phyloP scores from a whole-genome alignment of 2,329 filamentous ascomycete species.

The Calonectria hawksworthii region DNA sequence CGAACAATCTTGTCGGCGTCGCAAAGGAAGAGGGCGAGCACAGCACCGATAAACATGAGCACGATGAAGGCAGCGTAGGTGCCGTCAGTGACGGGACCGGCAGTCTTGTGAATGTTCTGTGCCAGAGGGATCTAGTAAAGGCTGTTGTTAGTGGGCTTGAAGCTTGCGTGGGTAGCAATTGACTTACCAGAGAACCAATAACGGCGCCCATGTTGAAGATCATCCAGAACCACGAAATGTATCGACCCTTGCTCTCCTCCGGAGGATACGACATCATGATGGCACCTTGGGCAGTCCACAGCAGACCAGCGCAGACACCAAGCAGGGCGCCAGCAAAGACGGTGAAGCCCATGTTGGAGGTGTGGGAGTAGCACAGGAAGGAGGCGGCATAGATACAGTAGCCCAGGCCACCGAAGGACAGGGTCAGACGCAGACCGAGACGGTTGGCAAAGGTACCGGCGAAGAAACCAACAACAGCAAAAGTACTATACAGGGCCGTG shows the following conservation, averaged over 20 bases:
- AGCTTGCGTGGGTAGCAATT: not conserved
- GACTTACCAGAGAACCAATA: slow-evolving; percentile 77
- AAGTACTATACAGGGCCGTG: slow-evolving; percentile 80
- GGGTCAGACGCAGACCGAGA: slow-evolving; percentile 76
- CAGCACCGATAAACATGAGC: slow-evolving; percentile 65
- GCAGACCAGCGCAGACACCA: slow-evolving; percentile 82
- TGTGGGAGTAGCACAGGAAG: slow-evolving; percentile 80
- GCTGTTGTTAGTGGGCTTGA: slow-evolving; percentile 13
- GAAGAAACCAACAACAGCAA: slow-evolving; percentile 77
- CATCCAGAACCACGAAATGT: slow-evolving; percentile 93
- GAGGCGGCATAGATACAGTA: slow-evolving; percentile 82
- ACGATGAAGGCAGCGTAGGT: slow-evolving; percentile 65
- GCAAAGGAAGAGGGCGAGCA: slow-evolving; percentile 62
- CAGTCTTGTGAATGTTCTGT: slow-evolving; percentile 74
- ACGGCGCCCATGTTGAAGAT: slow-evolving; percentile 95
- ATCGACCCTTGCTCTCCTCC: slow-evolving; percentile 86
- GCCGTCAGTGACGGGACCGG: slow-evolving; percentile 60
- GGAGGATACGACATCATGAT: slow-evolving; percentile 93
- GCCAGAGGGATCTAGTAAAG: slow-evolving; percentile 74
- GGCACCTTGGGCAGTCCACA: slow-evolving; percentile 87
- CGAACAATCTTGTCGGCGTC: slow-evolving; percentile 58
- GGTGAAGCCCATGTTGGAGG: slow-evolving; percentile 76
- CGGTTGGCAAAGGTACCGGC: slow-evolving; percentile 85
- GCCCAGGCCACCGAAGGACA: slow-evolving; percentile 81
- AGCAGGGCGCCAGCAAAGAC: slow-evolving; percentile 83